Percentiles rank a stretch among this genome's conserved stretches.
Evolutionary conservation across 75 land plant genomes (phyloP).

Genomic region (Pseudotsuga menziesii): DNA sequence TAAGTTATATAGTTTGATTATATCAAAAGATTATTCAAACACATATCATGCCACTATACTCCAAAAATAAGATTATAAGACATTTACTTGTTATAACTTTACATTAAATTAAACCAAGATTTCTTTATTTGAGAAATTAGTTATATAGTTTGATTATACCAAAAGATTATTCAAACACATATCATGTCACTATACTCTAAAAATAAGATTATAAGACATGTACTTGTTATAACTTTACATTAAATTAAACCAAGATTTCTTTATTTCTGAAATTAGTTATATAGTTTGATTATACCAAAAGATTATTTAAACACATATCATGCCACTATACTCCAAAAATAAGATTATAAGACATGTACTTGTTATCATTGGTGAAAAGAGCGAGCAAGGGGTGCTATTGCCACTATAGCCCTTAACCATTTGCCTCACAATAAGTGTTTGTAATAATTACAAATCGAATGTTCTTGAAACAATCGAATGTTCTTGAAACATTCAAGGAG

Average conservation of each 20-base stretch:
- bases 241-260: not conserved
- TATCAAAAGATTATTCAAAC: not conserved
- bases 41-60: not conserved
- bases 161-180: not conserved
- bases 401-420: not conserved
- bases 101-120: not conserved
- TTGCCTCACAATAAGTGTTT: not conserved
- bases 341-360: not conserved
- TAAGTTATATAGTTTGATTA: not conserved
- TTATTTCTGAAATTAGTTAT: not conserved
- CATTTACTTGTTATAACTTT: not conserved
- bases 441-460: not conserved
- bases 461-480: not conserved
- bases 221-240: not conserved
- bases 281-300: not conserved
- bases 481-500: not conserved
- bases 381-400: not conserved
- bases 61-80: not conserved
- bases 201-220: not conserved
- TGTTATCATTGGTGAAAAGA: not conserved
- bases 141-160: not conserved
- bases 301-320: not conserved
- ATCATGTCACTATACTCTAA: not conserved
- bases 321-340: not conserved
- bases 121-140: not conserved